Percentiles rank a stretch among this genome's conserved stretches.
These are phyloP conservation scores for Hanseniaspora occidentalis DNA, from an alignment of 805 yeast species.

Conservation along the genomic window DNA sequence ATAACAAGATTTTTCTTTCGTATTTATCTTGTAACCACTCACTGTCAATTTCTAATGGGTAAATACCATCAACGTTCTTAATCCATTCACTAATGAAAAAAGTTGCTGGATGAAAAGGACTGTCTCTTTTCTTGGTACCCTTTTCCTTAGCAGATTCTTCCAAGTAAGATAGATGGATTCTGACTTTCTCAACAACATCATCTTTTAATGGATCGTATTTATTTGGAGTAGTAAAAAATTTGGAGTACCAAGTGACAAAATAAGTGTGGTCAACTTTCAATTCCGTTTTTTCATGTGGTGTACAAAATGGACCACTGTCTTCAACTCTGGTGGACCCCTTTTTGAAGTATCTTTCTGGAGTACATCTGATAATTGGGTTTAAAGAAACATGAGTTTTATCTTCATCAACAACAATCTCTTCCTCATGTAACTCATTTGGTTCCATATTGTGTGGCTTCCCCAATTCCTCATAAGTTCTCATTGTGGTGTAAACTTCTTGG, in stretches of 20 bases:
- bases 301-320: constrained; percentile 71
- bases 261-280: constrained; percentile 52
- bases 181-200: constrained; percentile 45
- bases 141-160: constrained; percentile 41
- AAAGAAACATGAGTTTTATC: constrained; percentile 60
- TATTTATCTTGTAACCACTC: constrained; percentile 52
- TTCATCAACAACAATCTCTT: constrained; percentile 46
- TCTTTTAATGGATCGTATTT: constrained; percentile 16
- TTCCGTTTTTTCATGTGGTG: constrained; percentile 52
- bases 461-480: constrained; percentile 46
- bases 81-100: constrained; percentile 70
- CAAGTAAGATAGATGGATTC: constrained; percentile 53
- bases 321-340: constrained; percentile 47
- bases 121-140: constrained; percentile 41
- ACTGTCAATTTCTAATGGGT: constrained; percentile 45
- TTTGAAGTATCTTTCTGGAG: constrained; percentile 59
- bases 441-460: constrained; percentile 59
- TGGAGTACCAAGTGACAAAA: constrained; percentile 73
- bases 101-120: constrained; percentile 25
- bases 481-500: constrained; percentile 50
- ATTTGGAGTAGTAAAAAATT: constrained; percentile 31
- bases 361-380: constrained; percentile 75
- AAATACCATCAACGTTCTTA: constrained; percentile 45
- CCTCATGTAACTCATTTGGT: constrained; percentile 43
- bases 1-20: constrained; percentile 43